Base-by-base conservation (phyloP, 352 stramenopile species). In the Aphanomyces cochlioides region DNA sequence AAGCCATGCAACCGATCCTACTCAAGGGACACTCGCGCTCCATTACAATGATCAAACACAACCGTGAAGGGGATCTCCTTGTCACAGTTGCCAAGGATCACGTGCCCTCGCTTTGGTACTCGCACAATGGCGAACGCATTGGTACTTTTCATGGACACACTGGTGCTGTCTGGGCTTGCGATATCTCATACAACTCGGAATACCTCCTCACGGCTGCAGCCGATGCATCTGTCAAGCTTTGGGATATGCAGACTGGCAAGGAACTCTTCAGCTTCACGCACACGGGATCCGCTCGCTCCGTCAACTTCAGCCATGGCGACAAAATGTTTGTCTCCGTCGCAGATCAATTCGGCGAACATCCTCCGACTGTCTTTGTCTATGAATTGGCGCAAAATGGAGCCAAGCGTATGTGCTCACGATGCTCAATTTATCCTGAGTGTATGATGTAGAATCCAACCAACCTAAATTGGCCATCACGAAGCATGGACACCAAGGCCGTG, bases 11-110 rank as follows among this genome's bases (percentile, higher is more conserved):
- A 80, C 97, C 97, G 63, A 99, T 99, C 78, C 77, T 99, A 71
- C 87, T 99, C 60, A 99, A 99, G 84, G 97, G 97, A 77, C 97
- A 99, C 87, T 97, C 98, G 74, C 93, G 97, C 77, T 97, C 97
- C 67, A 97, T 99, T 74, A 99, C 97, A 10, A 90, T 93, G 84
- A 90, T 99, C 72, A 98, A 99, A 77, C 99, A 98, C 89, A 99
- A 99, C 82, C 90, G 91, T 64, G 97, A 99, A 75, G 97, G 97
- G 45, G 97, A 99, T 79, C 82, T 99, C 17, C 83, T 99, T 19
- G 99, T 99, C 81, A 97, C 96, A 48, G 95, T 85, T 61, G 92
- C 95, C 54, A 99, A 98, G 80, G 96, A 99, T 73, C 85, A 98
- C 75, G 83, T 89, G 48, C 96, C 96, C 39, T 98, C 93, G 56